Base-by-base conservation (phyloP, 768 basidiomycete genomes). In the Phlebiopsis flavidoalba region DNA sequence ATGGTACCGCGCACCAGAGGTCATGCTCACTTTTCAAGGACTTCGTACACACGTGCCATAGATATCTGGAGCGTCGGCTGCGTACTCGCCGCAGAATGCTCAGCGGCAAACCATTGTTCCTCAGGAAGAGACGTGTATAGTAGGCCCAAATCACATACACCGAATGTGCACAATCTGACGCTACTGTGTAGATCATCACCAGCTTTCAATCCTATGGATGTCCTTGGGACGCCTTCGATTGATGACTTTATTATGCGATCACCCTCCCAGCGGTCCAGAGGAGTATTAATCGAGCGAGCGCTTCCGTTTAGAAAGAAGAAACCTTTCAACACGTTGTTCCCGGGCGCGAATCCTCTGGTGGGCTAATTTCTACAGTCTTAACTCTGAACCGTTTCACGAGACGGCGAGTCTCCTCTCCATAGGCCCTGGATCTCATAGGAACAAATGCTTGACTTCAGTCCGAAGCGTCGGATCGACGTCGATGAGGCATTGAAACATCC, bases 1-100 rank as follows among this genome's bases (percentile, higher is more conserved):
- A 69, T 98, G 96, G 96, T 98, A 98, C 71, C 86, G 96, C 33
- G 96, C 96, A 0, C 96, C 96, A 0, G 96, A 98, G 72, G 92
- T 98, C 63, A 98, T 98, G 96, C 82, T 98, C 37, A 96, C 93
- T 0, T n/a, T 98, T 97, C 79, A 94, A 95, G 70, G 88, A 95
- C n/a, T n/a, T n/a, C n/a, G 77, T 98, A 98, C 72, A 95, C 93
- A 5, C 83, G 84, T 36, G 89, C 89, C 0, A 90, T 93, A 72
- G 91, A 93, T 64, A 82, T 93, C 71, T 94, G 91, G 92, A 86
- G 85, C 60, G 90, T 93, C 19, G 89, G 91, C 1, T 93, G 91
- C 69, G 86, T 93, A 1, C 75, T 93, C 52, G 95, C 95, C 7
- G 95, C n/a, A 95, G 75, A n/a, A 94, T 95, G 93, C 76, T 95